Base-by-base conservation (phyloP, 371 early-diverging fungal species). In the Lichtheimia ramosa region DNA sequence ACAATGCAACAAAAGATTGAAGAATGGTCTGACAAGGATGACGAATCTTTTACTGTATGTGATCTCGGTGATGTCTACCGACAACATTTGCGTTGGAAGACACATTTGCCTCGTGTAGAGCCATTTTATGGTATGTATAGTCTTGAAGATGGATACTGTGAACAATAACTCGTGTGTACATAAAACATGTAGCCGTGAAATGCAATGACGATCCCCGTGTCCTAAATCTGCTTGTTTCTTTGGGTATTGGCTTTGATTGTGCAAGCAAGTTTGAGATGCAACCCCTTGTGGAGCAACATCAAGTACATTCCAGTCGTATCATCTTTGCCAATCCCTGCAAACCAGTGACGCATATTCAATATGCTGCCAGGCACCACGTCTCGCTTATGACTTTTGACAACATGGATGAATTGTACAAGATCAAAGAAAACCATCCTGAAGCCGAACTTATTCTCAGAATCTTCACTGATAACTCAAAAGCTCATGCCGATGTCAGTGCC, bases 281-380 rank as follows among this genome's bases (percentile, higher is more conserved):
- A 62, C 82, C 84, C 51, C 90, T 91, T 43, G 82, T 97, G 56
- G 83, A 85, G 34, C 70, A 84, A 50, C 95, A 95, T 55, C 10
- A 34, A 8, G 92, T 89, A 0, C 83, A 84, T 39, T 81, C 96
- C 15, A 72, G 73, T 42, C 83, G 89, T 56, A 91, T 98, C 66
- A 95, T 98, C 69, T 98, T 94, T 64, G 98, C 98, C 60, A 96
- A 98, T 80, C 97, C 98, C 28, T 96, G 96, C 86, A 98, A 98
- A 81, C 96, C 93, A 61, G 83, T 87, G 25, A 96, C 96, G 12
- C 95, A 92, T 74, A 85, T 98, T 66, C 89, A 90, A 56, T 94
- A 84, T 65, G 95, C 97, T 7, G 76, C 79, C 28, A 75, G 80
- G 49, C 81, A 87, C 50, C 85, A 85, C 62, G 94, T 98, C 21